Conservation (phyloP, 2,329 filamentous ascomycete species). For the Scytalidium lignicola region DNA sequence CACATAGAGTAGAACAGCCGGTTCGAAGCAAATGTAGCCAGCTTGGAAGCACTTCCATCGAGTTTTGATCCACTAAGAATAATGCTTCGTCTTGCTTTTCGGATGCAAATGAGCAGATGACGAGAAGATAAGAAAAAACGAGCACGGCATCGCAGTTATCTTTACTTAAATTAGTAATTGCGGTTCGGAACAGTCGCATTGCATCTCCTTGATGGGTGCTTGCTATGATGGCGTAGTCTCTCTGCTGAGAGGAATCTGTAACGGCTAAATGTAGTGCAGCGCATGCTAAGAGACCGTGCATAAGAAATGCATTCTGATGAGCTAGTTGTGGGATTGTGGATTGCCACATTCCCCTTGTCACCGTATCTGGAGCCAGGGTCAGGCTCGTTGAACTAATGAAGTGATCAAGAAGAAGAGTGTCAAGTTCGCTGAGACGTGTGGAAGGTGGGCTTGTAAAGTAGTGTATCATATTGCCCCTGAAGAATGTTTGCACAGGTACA, state of each 20-base stretch:
- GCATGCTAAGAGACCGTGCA: slow-evolving; percentile 36
- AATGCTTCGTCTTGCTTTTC: slow-evolving; percentile 14
- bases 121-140: slow-evolving; percentile 13
- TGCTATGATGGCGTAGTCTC: slow-evolving; percentile 8
- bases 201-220: slow-evolving; percentile 8
- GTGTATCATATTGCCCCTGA: slow-evolving; percentile 21
- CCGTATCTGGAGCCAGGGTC: slow-evolving; percentile 11
- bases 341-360: slow-evolving; percentile 25
- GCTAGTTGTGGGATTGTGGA: slow-evolving; percentile 30
- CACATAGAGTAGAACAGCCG: slow-evolving; percentile 14
- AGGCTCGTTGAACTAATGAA: slow-evolving; percentile 16
- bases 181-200: slow-evolving; percentile 11
- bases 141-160: slow-evolving; percentile 12
- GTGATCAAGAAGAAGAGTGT: slow-evolving; percentile 14
- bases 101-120: slow-evolving; percentile 13
- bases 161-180: slow-evolving; percentile 5
- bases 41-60: slow-evolving; percentile 6
- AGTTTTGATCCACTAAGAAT: slow-evolving; percentile 2
- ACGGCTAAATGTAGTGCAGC: slow-evolving; percentile 25
- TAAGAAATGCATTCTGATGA: slow-evolving; percentile 29
- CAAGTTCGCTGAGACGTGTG: slow-evolving; percentile 5
- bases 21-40: slow-evolving; percentile 15
- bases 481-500: slow-evolving; percentile 22
- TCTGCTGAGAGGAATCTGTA: slow-evolving; percentile 4
- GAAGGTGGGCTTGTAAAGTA: slow-evolving; percentile 19